These are phyloP conservation scores for Wickerhamomyces silvicola DNA, from an alignment of 805 yeast species.

Conservation along the genomic window DNA sequence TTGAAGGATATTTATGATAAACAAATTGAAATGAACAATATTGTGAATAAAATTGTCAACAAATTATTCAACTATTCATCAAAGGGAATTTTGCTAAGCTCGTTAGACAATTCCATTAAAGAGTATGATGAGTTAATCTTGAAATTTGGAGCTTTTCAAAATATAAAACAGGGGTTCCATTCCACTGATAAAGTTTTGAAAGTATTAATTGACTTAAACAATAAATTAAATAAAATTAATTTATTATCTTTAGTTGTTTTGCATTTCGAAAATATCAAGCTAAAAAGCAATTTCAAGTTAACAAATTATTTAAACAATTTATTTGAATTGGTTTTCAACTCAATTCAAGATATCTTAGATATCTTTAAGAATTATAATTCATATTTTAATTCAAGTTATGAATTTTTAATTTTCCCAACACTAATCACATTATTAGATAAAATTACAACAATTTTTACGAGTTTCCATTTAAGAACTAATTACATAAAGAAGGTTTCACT, in stretches of 20 bases:
- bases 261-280: slow-evolving; percentile 14
- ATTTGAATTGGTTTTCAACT: slow-evolving; percentile 2
- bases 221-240: slow-evolving; percentile 10
- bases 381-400: slow-evolving; percentile 17
- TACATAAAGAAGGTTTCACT: slow-evolving; percentile 3
- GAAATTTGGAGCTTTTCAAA: slow-evolving; percentile 5
- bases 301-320: slow-evolving; percentile 1
- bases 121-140: slow-evolving; percentile 7
- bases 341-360: slow-evolving; percentile 13
- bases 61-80: slow-evolving; percentile 4
- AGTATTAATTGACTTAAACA: slow-evolving; percentile 6
- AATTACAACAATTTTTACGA: slow-evolving; percentile 3
- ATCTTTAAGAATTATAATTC: slow-evolving; percentile 12
- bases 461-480: slow-evolving; percentile 8
- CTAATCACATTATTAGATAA: slow-evolving; percentile 12
- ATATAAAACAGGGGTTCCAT: slow-evolving; percentile 7
- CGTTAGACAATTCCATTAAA: slow-evolving; percentile 4
- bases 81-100: slow-evolving; percentile 5
- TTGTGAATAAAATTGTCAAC: slow-evolving; percentile 4
- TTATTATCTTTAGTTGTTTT: slow-evolving; percentile 8
- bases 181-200: slow-evolving; percentile 9
- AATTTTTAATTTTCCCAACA: slow-evolving; percentile 10
- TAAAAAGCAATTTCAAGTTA: slow-evolving; percentile 7
- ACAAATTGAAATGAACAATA: slow-evolving; percentile 5
- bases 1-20: slow-evolving; percentile 2